A percentile compares a stretch with the other conserved stretches of the same genome.
These are phyloP conservation scores for Puccinellia tenuiflora DNA, from an alignment of 176 grass and related monocot species.

Conservation along the genomic window DNA sequence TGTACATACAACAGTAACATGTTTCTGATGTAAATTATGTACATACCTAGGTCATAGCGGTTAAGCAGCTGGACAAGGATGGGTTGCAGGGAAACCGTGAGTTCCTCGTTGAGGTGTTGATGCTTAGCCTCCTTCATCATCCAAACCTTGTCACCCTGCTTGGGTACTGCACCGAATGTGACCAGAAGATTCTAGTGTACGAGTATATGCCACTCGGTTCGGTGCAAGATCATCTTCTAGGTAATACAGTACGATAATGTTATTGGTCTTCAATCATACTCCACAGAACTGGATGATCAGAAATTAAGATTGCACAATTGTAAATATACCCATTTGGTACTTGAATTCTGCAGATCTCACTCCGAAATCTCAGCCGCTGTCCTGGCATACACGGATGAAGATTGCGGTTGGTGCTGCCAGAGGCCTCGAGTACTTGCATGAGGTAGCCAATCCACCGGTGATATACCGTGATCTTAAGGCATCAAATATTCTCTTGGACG, in stretches of 20 bases:
- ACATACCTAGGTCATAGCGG: slow-evolving; percentile 59
- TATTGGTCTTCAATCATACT: not conserved
- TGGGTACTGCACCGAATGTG: slow-evolving; percentile 66
- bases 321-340: not conserved
- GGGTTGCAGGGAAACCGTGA: slow-evolving; percentile 79
- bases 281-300: not conserved
- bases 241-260: slow-evolving; percentile 29
- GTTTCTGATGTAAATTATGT: slow-evolving; percentile 18
- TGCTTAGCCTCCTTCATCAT: slow-evolving; percentile 82
- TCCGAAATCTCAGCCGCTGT: slow-evolving; percentile 39
- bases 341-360: slow-evolving; percentile 44
- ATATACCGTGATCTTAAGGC: slow-evolving; percentile 84
- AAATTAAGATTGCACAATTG: not conserved
- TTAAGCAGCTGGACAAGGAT: slow-evolving; percentile 76
- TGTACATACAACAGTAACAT: not conserved
- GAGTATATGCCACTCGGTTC: slow-evolving; percentile 86
- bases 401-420: slow-evolving; percentile 66
- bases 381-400: slow-evolving; percentile 82
- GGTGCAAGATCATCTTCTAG: slow-evolving; percentile 70
- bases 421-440: slow-evolving; percentile 80
- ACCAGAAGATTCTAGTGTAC: slow-evolving; percentile 80
- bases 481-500: slow-evolving; percentile 78
- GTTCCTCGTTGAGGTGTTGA: slow-evolving; percentile 88
- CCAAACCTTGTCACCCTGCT: slow-evolving; percentile 83
- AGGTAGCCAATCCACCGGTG: slow-evolving; percentile 76